Base-by-base conservation (phyloP, 345 rosid species). In the Sisymbrium irio region DNA sequence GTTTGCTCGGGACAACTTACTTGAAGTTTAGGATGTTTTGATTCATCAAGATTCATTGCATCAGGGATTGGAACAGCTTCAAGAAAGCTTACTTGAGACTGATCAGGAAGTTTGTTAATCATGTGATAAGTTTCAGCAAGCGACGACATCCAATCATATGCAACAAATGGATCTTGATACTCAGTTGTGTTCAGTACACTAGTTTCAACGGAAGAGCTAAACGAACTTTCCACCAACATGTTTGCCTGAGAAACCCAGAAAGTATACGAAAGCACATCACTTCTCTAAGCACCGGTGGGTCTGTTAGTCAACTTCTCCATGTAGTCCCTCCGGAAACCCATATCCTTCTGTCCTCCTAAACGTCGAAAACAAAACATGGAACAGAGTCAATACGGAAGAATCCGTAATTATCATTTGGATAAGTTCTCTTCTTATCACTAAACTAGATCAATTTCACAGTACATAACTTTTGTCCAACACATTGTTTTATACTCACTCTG, bases 111-210 rank as follows among this genome's bases (percentile, higher is more conserved):
- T 82, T 81, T 82, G 40, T 75, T 77, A 80, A 78, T 84, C 90
- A 88, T 87, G 83, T 85, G 82, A 77, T 61, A 78, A 65, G 77
- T 77, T 72, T 70, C 82, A 77, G 72, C 35, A 63, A 57, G 76
- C 33, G 71, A 64, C 25, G 70, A 65, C 55, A 53, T 66, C 85
- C 78, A 83, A 67, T 81, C 76, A 67, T 72, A 75, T 40, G 77
- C 28, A 78, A 66, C 42, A 74, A 54, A 78, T 45, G 62, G 77
- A 71, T 71, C 78, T 74, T 81, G 68, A 62, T 62, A 72, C 71
- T 77, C 81, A 19, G 82, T 73, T 42, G 69, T 77, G 69, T 77
- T 77, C 78, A 74, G 76, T 49, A 67, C 6, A 77, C 74, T 75
- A 61, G 72, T 69, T 78, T 84, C 71, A 76, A 80, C 56, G 56